Evolutionary conservation across 2,329 filamentous ascomycete genomes (phyloP), one percentile per base, ranked within the genome.

Genomic region (Dothideomycetes sp.): DNA sequence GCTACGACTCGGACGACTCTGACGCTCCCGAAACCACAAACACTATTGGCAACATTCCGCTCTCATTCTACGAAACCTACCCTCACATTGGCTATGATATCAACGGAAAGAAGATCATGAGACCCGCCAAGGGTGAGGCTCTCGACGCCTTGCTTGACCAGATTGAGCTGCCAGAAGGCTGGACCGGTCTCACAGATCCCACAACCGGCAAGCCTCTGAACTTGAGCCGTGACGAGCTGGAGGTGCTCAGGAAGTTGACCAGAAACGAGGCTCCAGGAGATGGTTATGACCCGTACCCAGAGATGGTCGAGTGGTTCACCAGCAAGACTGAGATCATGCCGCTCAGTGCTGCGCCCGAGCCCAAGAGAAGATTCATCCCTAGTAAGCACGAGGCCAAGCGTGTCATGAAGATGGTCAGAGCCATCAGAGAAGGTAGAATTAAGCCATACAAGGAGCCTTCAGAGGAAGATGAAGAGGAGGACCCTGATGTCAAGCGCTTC

Each of bases 61-160:
- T 96, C 35, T 82, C 84, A 3, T 96, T 94, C 65, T 98, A 98
- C 68, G 91, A 98, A 61, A 83, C 85, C 24, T 98, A 95, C 59
- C 91, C 91, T 36, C 91, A 98, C 60, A 95, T 98, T 58, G 91
- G 91, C 45, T 98, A 98, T 65, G 85, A 95, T 55, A 96, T 98
- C 67, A 94, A 98, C 62, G 91, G 91, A 62, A 95, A 93, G 74
- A 93, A 84, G 63, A 94, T 98, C 49, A 84, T 94, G 80, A 82
- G 91, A 38, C 91, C 91, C 5, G 91, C 93, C 4, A 89, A 87
- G 51, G 89, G 89, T 38, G 83, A 94, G 59, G 91, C 91, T 24
- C 68, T 98, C 22, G 91, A 98, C 68, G 86, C 87, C 10, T 72
- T 98, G 30, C 71, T 98, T 8, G 89, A 98, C 55, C 95, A 84